Evolutionary conservation across 768 basidiomycete species (phyloP), one percentile per base, ranked within the genome.

Genomic region (Pulveroboletus sp.): DNA sequence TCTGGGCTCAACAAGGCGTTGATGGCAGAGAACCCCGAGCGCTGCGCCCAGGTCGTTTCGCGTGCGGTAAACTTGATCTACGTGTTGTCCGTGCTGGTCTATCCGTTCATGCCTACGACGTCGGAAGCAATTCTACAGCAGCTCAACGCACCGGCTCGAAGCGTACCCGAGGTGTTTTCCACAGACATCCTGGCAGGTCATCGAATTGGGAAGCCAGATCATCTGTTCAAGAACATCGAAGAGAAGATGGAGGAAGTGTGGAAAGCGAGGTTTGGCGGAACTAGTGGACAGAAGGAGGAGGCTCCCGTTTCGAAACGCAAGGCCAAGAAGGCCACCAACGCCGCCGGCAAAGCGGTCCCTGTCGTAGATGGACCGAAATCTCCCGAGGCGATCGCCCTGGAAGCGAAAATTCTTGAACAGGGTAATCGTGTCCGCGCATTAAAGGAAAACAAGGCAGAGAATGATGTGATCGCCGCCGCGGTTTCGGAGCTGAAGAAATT

Each of bases 31-130:
- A 77, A 93, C 54, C 91, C 93, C 3, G 76, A 77, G 48, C 88
- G 93, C 50, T 95, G 93, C 60, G 93, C 88, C 4, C 85, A 89
- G 60, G 94, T 98, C 57, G 74, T 98, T 50, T 83, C 88, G 41
- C 85, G 93, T 45, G 89, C 93, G 23, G 69, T 93, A 68, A 97
- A 97, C 72, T 73, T 99, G 57, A 95, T 98, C 66, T 98, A 96
- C 66, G 71, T 85, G 31, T 76, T 99, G 49, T 87, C 91, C 12
- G 85, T 83, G 24, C 74, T 96, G 58, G 70, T 92, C 56, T 86
- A 93, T 64, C 95, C 96, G 0, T 99, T 92, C 83, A 97, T 99
- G 93, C 96, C 96, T 34, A 77, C 84, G 12, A 95, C 90, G 0
- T 83, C 87, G 30, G 81, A 80, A 22, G 75, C 83, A 3, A 93